phyloP scores from a whole-genome alignment of 1,139 yeast genomes.

The Yamadazyma kanchanaburiensis region DNA sequence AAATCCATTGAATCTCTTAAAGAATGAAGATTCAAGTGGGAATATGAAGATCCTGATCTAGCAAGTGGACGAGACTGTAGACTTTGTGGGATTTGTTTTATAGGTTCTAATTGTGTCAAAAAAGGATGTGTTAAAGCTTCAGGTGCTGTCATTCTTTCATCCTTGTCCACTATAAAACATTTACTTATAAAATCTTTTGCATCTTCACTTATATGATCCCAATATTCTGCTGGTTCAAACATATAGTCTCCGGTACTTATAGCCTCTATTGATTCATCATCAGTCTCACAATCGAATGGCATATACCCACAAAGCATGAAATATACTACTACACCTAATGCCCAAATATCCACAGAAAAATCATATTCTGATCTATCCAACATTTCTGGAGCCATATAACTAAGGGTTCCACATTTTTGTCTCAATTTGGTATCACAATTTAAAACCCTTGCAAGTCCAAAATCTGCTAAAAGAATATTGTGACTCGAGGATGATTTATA shows the following conservation, averaged over 20 bases:
- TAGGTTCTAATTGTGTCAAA: slow-evolving; percentile 13
- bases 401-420: slow-evolving; percentile 60
- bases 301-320: slow-evolving; percentile 73
- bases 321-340: slow-evolving; percentile 70
- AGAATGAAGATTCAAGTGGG: slow-evolving; percentile 1
- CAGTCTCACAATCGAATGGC: slow-evolving; percentile 77
- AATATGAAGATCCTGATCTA: slow-evolving; percentile 2
- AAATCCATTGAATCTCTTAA: not conserved
- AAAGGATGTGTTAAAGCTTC: slow-evolving; percentile 52
- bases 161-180: slow-evolving; percentile 51
- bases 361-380: slow-evolving; percentile 53
- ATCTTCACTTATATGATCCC: slow-evolving; percentile 50
- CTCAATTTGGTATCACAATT: slow-evolving; percentile 21
- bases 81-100: not conserved
- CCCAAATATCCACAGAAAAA: slow-evolving; percentile 70
- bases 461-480: slow-evolving; percentile 61
- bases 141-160: slow-evolving; percentile 44
- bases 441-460: slow-evolving; percentile 53
- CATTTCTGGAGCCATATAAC: slow-evolving; percentile 76
- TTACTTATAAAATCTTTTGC: slow-evolving; percentile 58
- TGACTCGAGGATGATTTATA: slow-evolving; percentile 32
- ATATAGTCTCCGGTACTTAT: slow-evolving; percentile 54
- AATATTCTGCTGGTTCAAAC: slow-evolving; percentile 60
- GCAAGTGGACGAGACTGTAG: slow-evolving; percentile 1
- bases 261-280: slow-evolving; percentile 65